Base-by-base conservation (phyloP, 2,329 filamentous ascomycete genomes). In the Penicillium sumatraense region DNA sequence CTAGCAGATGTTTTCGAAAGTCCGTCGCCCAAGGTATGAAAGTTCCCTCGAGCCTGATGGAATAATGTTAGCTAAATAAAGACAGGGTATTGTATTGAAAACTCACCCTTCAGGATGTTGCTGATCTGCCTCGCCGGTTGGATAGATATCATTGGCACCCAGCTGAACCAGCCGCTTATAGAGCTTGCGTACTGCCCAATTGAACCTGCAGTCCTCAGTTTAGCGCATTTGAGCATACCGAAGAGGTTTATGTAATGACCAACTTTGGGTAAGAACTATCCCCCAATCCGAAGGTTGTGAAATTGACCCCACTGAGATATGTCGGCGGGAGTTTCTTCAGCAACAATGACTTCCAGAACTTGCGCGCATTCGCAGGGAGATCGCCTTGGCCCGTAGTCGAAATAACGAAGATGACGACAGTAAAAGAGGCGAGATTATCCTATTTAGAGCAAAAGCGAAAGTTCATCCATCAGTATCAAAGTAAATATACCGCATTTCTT, bases 381-480 rank as follows among this genome's bases (percentile, higher is more conserved):
- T 98, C 93, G 5, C 95, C 95, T 75, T 99, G 93, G 5, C 95
- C 95, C 0, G 95, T 96, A 0, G 95, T 99, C 5, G 95, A 96
- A 18, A 96, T 80, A 57, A 91, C 86, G 66, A 99, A 90, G 48
- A 98, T 80, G 1, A 67, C 71, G 10, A 75, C 56, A 5, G 68
- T 70, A 46, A 77, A 73, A 1, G 65, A 66, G n/a, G 54, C 57
- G n/a, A 79, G 63, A 0, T 57, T 51, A 27, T 72, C 68, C 75
- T 77, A 52, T 4, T 23, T n/a, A 7, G n/a, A n/a, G n/a, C n/a
- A n/a, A n/a, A n/a, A n/a, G 5, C 9, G 26, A 11, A 27, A 26
- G 5, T 10, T 42, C 20, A 13, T 23, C 41, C 0, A 41, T 20
- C 5, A 23, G n/a, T 40, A 24, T 16, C 18, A 13, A 5, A 31